Evolutionary conservation across 2,329 filamentous ascomycete species (phyloP), one percentile per base, ranked within the genome.

Genomic region (Paecilomyces formosus): DNA sequence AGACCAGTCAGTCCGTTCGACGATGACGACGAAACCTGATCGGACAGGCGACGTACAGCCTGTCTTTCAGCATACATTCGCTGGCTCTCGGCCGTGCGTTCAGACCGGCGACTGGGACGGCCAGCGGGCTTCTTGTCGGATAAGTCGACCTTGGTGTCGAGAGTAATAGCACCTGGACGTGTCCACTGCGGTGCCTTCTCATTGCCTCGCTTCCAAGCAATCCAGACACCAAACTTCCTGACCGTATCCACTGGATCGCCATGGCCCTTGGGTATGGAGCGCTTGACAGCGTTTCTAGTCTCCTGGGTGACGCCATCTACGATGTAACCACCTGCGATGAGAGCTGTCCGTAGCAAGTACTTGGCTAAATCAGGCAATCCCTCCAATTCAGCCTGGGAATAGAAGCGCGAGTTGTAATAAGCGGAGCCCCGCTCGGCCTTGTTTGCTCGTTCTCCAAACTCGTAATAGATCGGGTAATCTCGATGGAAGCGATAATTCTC

Each of bases 201-300:
- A 65, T 87, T 86, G 11, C 85, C 85, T 57, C 82, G 81, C 68
- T 88, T 88, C 85, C 85, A 88, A 2, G 85, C 83, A 58, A 83
- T 80, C 85, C 85, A 88, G 58, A 86, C 76, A 4, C 84, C 85
- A 63, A 88, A 87, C 15, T 73, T 80, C 63, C 81, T 80, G 58
- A 84, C 81, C 33, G 83, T 72, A 30, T 83, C 79, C n/a, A 87
- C 70, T 3, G 85, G 84, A 57, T 88, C 85, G 35, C 82, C 82
- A 58, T 81, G 75, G 30, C 79, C 79, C 70, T 86, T 87, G 0
- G 85, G 85, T 57, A 88, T 86, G 2, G 84, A 86, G 30, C 79
- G 79, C 60, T 80, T 82, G 55, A 88, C 82, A 2, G 83, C 82
- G 60, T 85, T 85, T 61, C 82, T 79, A 52, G 79, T 77, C 58